These are phyloP conservation scores for Coemansia sp. DNA, from an alignment of 192 early-diverging fungal species.

Conservation along the genomic window DNA sequence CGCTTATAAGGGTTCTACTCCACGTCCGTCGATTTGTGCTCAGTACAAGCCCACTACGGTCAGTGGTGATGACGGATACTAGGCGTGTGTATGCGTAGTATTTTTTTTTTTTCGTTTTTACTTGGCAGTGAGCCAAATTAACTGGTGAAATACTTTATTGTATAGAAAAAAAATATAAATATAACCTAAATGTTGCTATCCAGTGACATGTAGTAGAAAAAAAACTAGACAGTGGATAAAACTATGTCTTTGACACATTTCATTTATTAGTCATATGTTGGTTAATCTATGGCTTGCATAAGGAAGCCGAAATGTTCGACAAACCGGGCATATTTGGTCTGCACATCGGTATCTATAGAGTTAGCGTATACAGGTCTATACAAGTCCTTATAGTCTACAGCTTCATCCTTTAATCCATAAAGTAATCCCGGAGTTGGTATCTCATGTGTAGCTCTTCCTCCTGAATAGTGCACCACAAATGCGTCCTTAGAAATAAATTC, in stretches of 20 bases:
- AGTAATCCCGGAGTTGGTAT: background rate
- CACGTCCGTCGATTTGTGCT: slow-evolving; percentile 41
- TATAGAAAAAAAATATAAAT: no score
- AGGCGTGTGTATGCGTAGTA: background rate
- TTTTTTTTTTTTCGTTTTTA: background rate
- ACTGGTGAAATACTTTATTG: no score
- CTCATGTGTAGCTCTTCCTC: background rate
- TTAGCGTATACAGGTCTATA: background rate
- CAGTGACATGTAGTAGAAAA: no score
- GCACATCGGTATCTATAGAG: no score
- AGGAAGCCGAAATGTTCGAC: no score
- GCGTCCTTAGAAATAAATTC: background rate
- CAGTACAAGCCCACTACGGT: slow-evolving; percentile 25
- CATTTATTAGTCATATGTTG: no score
- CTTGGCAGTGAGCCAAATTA: background rate
- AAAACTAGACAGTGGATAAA: no score
- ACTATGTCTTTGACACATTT: no score
- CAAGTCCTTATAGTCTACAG: background rate
- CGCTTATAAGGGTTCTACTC: slow-evolving; percentile 38
- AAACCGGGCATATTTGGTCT: no score
- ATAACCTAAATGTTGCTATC: no score
- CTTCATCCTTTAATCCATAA: background rate
- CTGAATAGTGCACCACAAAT: background rate
- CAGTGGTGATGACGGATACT: background rate
- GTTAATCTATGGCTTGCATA: no score